Evolutionary conservation across 345 rosid genomes (phyloP).

Genomic region (Arabis hirsuta): DNA sequence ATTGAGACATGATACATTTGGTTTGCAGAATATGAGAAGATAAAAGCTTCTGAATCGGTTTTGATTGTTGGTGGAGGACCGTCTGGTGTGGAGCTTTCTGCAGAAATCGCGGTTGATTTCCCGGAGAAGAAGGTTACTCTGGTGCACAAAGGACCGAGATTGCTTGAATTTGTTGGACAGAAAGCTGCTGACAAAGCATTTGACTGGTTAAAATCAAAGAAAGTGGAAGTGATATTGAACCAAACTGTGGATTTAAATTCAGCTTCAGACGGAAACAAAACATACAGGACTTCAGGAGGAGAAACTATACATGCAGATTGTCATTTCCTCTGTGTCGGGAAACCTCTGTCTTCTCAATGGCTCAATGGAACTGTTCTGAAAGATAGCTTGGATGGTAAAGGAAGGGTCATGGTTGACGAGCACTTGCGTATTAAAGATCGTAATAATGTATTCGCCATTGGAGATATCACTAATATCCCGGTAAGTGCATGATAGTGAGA

Average conservation of each 20-base stretch:
- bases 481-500: conserved; percentile 49
- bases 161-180: conserved; percentile 75
- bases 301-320: conserved; percentile 73
- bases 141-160: conserved; percentile 78
- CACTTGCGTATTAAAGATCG: conserved; percentile 59
- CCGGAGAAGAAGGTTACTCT: conserved; percentile 78
- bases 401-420: conserved; percentile 79
- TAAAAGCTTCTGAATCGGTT: conserved; percentile 68
- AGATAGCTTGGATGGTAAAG: conserved; percentile 58
- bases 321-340: conserved; percentile 72
- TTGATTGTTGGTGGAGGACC: conserved; percentile 96
- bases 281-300: conserved; percentile 62
- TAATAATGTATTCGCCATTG: conserved; percentile 67
- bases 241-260: conserved; percentile 67
- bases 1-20: background rate
- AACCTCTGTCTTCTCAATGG: conserved; percentile 72
- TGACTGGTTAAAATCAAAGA: conserved; percentile 72
- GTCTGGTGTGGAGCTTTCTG: conserved; percentile 91
- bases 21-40: conserved; percentile 71
- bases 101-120: conserved; percentile 79
- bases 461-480: conserved; percentile 71
- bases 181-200: conserved; percentile 72
- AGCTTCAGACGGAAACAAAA: conserved; percentile 47
- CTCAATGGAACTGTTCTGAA: conserved; percentile 58
- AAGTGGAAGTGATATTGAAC: conserved; percentile 70